Percentiles rank a stretch among this genome's conserved stretches.
Conservation (phyloP, 208 protist species). For the Leishmania tropica region DNA sequence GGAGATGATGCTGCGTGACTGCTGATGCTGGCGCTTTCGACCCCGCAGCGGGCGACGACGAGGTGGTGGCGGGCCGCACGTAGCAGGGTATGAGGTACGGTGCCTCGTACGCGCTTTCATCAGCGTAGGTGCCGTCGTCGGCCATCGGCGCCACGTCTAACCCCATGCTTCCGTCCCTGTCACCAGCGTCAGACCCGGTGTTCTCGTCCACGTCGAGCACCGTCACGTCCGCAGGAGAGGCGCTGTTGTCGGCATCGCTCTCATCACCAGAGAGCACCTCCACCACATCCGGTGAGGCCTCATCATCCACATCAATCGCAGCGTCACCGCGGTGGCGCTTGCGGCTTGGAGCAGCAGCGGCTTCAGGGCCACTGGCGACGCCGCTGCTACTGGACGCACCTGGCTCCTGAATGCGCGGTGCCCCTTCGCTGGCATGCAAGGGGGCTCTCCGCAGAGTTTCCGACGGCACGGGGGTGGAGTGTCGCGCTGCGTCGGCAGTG, state of each 20-base stretch:
- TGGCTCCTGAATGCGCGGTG: neutral
- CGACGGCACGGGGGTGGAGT: neutral
- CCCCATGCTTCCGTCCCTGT: neutral
- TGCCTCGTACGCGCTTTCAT: conserved; percentile 14
- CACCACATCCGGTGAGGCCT: conserved; percentile 16
- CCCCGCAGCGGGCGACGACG: neutral
- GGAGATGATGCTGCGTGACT: conserved; percentile 34
- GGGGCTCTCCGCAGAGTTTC: neutral
- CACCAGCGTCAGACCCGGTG: neutral
- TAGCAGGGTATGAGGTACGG: conserved; percentile 31
- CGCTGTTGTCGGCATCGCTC: conserved; percentile 8
- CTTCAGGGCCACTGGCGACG: neutral
- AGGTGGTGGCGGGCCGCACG: conserved; percentile 7
- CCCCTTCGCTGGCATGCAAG: neutral
- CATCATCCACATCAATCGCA: conserved; percentile 37
- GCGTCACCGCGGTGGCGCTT: conserved; percentile 24
- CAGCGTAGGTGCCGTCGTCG: conserved; percentile 7
- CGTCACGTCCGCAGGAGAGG: conserved; percentile 1
- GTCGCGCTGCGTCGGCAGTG: neutral
- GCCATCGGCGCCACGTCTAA: neutral
- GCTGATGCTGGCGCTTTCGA: conserved; percentile 2
- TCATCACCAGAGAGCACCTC: conserved; percentile 17
- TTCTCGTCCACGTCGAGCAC: conserved; percentile 14
- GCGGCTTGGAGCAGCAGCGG: conserved; percentile 4
- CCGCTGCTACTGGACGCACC: neutral